These are phyloP conservation scores for Camelina hispida DNA, from an alignment of 345 rosid genomes.

Conservation along the genomic window DNA sequence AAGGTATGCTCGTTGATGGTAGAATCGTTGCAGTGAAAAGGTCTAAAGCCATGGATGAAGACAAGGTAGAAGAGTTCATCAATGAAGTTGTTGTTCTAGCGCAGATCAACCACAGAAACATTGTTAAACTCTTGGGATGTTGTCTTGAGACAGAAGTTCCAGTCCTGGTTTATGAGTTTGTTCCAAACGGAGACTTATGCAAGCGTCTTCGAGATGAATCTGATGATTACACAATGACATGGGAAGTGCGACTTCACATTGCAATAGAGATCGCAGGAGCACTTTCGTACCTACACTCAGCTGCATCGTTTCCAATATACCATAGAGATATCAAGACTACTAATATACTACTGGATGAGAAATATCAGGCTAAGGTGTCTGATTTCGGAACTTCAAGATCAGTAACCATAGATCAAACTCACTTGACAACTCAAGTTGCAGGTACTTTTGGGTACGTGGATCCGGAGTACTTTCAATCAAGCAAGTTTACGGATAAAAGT, in stretches of 20 bases:
- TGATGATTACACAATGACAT: conserved; percentile 34
- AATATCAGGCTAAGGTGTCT: conserved; percentile 38
- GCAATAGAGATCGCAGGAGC: conserved; percentile 35
- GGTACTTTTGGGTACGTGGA: conserved; percentile 57
- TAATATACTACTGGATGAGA: conserved; percentile 39
- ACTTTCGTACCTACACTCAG: conserved; percentile 33
- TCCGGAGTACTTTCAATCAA: conserved; percentile 53
- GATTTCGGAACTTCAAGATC: conserved; percentile 48
- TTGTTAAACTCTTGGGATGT: conserved; percentile 45
- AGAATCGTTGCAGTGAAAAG: conserved; percentile 38
- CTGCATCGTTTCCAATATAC: conserved; percentile 39
- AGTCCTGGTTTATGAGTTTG: conserved; percentile 38
- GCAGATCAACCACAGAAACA: conserved; percentile 41
- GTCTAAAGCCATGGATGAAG: conserved; percentile 35
- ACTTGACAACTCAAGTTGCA: conserved; percentile 45
- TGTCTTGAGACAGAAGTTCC: conserved; percentile 44
- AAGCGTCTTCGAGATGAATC: conserved; percentile 37
- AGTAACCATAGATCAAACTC: conserved; percentile 36
- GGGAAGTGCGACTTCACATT: conserved; percentile 35
- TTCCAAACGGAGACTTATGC: conserved; percentile 37
- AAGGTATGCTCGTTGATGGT: conserved; percentile 39
- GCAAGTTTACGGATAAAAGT: conserved; percentile 42
- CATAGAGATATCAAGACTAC: conserved; percentile 46
- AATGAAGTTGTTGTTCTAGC: conserved; percentile 45
- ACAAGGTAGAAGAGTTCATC: conserved; percentile 44